Base-by-base conservation (phyloP, 139 green algal genomes). In the Nannochloris sp. region DNA sequence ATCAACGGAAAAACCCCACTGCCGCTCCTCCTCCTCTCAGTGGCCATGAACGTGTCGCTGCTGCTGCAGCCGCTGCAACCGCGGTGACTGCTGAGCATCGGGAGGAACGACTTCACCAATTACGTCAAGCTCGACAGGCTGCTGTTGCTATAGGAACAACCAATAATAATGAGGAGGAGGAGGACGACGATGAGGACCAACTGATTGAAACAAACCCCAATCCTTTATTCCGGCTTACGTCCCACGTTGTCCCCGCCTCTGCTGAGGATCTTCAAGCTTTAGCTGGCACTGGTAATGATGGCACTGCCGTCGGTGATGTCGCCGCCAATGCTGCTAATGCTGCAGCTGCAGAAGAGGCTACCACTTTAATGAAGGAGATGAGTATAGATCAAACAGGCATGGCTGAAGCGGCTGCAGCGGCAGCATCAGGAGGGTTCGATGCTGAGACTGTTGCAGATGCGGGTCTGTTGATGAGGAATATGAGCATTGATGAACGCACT, bases 171-270 rank as follows among this genome's bases (percentile, higher is more conserved):
- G 23, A 42, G 6, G 24, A 6, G 24, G 33, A 33, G 47, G 13
- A 35, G 47, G 33, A n/a, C 12, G 23, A 64, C 5, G 56, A 64
- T 64, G 56, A 27, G 8, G 56, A 57, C 23, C 36, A 38, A 9
- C 51, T 59, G 3, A 64, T 64, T 31, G 56, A 64, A 48, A 23
- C 56, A 19, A 19, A 19, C 12, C 56, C 56, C 7, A 59, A 59
- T 35, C 23, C 32, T 4, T 29, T 64, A 12, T 64, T 64, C 32
- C 56, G 56, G 29, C 30, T 54, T 19, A 12, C 12, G 0, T 64
- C 56, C n/a, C 56, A 64, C 23, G 46, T 64, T 29, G 56, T 64
- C 19, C 42, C n/a, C n/a, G n/a, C n/a, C n/a, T n/a, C n/a, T n/a
- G n/a, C n/a, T n/a, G n/a, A n/a, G n/a, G n/a, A 19, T 51, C 42